Conservation (phyloP, 371 early-diverging fungal genomes). For the Scutellospora calospora region DNA sequence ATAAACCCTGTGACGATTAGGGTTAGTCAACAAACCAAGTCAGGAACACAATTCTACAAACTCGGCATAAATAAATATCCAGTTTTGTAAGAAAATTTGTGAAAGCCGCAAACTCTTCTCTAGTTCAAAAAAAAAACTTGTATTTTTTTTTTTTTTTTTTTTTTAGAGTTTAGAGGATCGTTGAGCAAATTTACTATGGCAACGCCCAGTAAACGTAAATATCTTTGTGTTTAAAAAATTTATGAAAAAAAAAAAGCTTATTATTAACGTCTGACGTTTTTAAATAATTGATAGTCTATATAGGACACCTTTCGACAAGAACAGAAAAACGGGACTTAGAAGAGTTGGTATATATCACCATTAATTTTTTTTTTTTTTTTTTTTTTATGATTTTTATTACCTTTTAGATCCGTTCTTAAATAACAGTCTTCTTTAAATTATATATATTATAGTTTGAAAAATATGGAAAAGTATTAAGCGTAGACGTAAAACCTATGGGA, state of each 20-base stretch:
- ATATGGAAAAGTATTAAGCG: constrained; percentile 55
- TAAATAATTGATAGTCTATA: constrained; percentile 49
- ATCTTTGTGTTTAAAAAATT: background rate
- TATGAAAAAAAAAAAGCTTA: background rate
- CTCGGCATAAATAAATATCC: no score
- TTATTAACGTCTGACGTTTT: constrained; percentile 38
- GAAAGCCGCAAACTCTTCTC: no score
- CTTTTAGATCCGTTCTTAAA: background rate
- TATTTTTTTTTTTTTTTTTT: no score
- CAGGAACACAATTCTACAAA: no score
- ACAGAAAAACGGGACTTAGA: constrained; percentile 56
- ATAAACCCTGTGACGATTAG: no score
- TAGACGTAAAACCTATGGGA: constrained; percentile 56
- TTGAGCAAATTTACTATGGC: constrained; percentile 7
- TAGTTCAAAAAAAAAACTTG: no score
- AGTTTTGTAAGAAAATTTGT: no score
- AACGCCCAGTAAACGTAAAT: constrained; percentile 43
- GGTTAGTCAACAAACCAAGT: no score
- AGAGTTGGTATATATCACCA: constrained; percentile 48
- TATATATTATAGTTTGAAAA: constrained; percentile 49
- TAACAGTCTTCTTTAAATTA: background rate
- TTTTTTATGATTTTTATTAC: background rate
- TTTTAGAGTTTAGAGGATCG: no score
- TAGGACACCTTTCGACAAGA: constrained; percentile 53
- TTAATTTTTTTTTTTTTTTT: background rate